phyloP scores from a whole-genome alignment of 257 asterid species.

The Solanum chmielewskii region DNA sequence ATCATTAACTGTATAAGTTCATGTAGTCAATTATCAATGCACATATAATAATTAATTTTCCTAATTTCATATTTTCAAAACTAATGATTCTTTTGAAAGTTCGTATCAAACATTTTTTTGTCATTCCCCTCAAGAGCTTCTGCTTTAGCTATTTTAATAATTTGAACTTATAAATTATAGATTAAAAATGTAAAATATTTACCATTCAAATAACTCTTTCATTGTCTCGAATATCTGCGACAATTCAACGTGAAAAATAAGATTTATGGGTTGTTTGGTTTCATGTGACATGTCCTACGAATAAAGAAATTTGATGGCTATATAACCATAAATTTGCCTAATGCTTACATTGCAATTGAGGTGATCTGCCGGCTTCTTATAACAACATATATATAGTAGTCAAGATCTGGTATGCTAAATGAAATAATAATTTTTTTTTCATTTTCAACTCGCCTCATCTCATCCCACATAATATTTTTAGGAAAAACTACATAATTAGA shows the following conservation, averaged over 20 bases:
- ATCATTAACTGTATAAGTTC: not conserved
- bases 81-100: not conserved
- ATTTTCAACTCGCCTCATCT: no score
- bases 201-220: no score
- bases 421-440: no score
- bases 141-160: no score
- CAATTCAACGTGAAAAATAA: not conserved
- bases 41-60: not conserved
- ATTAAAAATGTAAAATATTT: rapidly evolving
- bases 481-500: no score
- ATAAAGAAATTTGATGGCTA: not conserved
- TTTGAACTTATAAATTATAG: rapidly evolving
- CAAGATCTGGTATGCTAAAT: no score
- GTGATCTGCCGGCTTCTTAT: not conserved
- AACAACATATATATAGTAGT: not conserved
- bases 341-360: not conserved
- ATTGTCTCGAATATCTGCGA: not conserved
- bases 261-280: not conserved
- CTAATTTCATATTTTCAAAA: no score
- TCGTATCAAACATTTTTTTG: no score
- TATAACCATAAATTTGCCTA: not conserved
- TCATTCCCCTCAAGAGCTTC: not conserved
- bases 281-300: not conserved
- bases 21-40: not conserved
- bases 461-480: no score